phyloP scores from a whole-genome alignment of 129 eudicot species.

The Dittrichia graveolens region DNA sequence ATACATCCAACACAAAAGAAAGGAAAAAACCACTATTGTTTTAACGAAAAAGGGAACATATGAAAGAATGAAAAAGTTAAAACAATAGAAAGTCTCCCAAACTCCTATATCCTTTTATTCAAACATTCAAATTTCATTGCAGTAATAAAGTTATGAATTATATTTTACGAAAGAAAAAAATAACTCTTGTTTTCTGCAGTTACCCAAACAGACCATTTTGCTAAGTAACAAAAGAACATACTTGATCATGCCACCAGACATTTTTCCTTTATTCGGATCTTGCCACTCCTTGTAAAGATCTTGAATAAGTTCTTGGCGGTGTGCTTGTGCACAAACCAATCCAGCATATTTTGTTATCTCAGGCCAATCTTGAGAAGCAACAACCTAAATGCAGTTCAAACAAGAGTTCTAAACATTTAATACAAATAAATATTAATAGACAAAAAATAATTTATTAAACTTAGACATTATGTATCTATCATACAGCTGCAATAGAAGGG shows the following conservation, averaged over 20 bases:
- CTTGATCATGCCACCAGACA: constrained; percentile 97
- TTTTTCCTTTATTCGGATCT: constrained; percentile 80
- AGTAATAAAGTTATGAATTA: neutral
- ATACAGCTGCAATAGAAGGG: constrained; percentile 95
- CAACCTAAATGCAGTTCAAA: constrained; percentile 52
- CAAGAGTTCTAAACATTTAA: neutral
- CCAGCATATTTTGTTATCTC: constrained; percentile 96
- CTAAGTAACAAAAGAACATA: constrained; percentile 24
- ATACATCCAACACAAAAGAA: neutral
- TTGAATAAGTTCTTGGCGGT: constrained; percentile 87
- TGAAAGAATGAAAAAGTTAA: neutral
- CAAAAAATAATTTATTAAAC: too few relatives aligned
- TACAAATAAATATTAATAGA: neutral
- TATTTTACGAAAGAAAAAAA: neutral
- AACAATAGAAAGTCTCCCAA: neutral
- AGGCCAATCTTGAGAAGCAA: constrained; percentile 98
- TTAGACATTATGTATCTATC: neutral
- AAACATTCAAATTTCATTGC: neutral
- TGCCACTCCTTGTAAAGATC: constrained; percentile 91
- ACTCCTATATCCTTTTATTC: neutral
- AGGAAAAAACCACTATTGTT: neutral
- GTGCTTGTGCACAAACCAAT: constrained; percentile 93
- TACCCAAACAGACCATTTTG: neutral
- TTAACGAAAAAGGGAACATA: too few relatives aligned
- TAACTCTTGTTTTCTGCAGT: neutral